These are phyloP conservation scores for Chaetomium globosum DNA, from an alignment of 2,329 filamentous ascomycete species.

Conservation along the genomic window DNA sequence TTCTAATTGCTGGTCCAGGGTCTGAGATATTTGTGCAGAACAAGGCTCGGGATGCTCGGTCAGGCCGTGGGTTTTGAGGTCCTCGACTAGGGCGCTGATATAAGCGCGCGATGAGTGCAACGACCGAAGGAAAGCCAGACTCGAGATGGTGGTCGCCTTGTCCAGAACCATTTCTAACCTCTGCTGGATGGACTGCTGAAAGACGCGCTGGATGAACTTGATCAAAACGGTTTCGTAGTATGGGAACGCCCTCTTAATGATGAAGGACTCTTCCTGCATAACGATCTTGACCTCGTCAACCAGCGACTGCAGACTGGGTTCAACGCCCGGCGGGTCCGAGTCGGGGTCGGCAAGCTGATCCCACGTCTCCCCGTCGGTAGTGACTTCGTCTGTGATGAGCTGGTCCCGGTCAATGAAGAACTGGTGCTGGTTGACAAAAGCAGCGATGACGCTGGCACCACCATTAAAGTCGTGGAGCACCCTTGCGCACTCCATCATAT, in stretches of 20 bases:
- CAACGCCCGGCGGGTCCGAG: slow-evolving; percentile 84
- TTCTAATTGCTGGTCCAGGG: slow-evolving; percentile 71
- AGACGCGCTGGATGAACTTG: slow-evolving; percentile 92
- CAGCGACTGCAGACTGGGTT: slow-evolving; percentile 87
- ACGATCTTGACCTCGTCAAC: slow-evolving; percentile 94
- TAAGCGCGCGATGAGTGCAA: slow-evolving; percentile 89
- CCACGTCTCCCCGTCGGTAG: slow-evolving; percentile 76
- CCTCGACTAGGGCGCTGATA: slow-evolving; percentile 84
- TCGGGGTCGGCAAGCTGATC: slow-evolving; percentile 93
- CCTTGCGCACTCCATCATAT: slow-evolving; percentile 95
- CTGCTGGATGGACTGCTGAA: slow-evolving; percentile 97
- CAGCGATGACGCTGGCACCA: slow-evolving; percentile 88
- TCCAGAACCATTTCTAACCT: slow-evolving; percentile 92
- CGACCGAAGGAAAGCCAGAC: slow-evolving; percentile 85
- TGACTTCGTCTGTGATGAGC: slow-evolving; percentile 82
- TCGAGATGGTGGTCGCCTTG: slow-evolving; percentile 89
- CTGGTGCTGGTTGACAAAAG: slow-evolving; percentile 98
- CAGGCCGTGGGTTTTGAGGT: slow-evolving; percentile 88
- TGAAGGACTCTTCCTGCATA: slow-evolving; percentile 94
- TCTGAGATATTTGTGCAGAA: slow-evolving; percentile 80
- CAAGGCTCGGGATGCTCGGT: slow-evolving; percentile 94
- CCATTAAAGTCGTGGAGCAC: slow-evolving; percentile 96
- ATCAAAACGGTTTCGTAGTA: slow-evolving; percentile 92
- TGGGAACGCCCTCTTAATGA: slow-evolving; percentile 94
- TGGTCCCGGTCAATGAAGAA: slow-evolving; percentile 98